These are phyloP conservation scores for Dictyostelium intermedium DNA, from an alignment of 78 protist species.

Conservation along the genomic window DNA sequence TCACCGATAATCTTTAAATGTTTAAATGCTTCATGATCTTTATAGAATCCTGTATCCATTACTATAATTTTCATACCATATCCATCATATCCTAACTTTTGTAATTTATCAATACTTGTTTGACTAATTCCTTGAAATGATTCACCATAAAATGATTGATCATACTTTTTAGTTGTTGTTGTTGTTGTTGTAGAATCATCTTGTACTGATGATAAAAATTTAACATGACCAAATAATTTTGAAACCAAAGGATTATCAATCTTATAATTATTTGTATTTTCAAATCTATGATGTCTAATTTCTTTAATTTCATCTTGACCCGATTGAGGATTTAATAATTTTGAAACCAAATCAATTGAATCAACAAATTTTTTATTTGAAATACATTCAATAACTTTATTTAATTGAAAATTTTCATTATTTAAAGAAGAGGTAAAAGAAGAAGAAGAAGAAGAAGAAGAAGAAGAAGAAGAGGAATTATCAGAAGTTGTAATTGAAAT, in stretches of 20 bases:
- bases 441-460: neutral
- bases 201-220: neutral
- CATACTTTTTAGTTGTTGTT: neutral
- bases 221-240: neutral
- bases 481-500: neutral
- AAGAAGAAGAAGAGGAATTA: neutral
- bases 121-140: neutral
- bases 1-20: neutral
- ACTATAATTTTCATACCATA: conserved; percentile 33
- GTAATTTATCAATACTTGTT: neutral
- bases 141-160: neutral
- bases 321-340: neutral
- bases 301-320: neutral
- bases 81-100: conserved; percentile 18
- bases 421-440: neutral
- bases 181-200: neutral
- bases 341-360: conserved; percentile 4
- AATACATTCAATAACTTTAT: conserved; percentile 28
- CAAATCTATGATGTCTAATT: neutral
- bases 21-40: conserved; percentile 45
- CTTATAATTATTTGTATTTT: neutral
- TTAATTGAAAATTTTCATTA: neutral
- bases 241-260: neutral
- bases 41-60: conserved; percentile 67
- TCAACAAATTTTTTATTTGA: neutral